Percentiles rank a stretch among this genome's conserved stretches.
Conservation (phyloP, 1,284 basidiomycete species). For the Trametes pubescens region DNA sequence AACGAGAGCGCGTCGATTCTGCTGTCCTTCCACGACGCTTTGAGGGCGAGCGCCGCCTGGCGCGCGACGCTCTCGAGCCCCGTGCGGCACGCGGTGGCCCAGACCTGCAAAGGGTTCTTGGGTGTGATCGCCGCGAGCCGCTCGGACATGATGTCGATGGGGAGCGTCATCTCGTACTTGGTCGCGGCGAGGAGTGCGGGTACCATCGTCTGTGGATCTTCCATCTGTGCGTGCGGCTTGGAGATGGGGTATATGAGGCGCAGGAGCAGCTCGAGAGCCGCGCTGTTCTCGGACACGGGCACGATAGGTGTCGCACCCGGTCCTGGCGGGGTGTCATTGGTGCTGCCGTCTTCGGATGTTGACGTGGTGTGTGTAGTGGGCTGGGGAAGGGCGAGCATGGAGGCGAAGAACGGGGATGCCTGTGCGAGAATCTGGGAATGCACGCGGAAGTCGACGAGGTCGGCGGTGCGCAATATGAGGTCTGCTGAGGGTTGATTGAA, state of each 20-base stretch:
- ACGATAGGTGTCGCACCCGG: not conserved
- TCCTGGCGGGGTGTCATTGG: not conserved
- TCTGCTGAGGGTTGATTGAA: constrained; percentile 19
- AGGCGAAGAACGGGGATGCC: constrained; percentile 47
- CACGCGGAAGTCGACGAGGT: constrained; percentile 29
- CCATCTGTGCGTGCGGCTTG: constrained; percentile 14
- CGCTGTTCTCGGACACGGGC: constrained; percentile 20
- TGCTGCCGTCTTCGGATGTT: too few relatives aligned
- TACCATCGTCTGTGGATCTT: constrained; percentile 9
- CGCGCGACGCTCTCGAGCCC: constrained; percentile 12
- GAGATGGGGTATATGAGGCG: constrained; percentile 34
- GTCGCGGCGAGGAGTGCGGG: constrained; percentile 24
- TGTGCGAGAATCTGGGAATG: constrained; percentile 35
- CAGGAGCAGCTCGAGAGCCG: constrained; percentile 24
- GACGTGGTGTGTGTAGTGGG: not conserved
- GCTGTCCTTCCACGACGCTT: not conserved
- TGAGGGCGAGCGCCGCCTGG: constrained; percentile 10
- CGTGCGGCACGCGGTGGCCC: constrained; percentile 5
- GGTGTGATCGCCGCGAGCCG: not conserved
- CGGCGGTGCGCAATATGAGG: constrained; percentile 26
- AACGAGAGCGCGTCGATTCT: not conserved
- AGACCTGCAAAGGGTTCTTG: constrained; percentile 11
- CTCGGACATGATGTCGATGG: constrained; percentile 7
- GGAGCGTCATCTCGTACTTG: constrained; percentile 33
- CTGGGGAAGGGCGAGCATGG: constrained; percentile 28